These are phyloP conservation scores for Cladosporium sp. DNA, from an alignment of 2,329 filamentous ascomycete species.

Conservation along the genomic window DNA sequence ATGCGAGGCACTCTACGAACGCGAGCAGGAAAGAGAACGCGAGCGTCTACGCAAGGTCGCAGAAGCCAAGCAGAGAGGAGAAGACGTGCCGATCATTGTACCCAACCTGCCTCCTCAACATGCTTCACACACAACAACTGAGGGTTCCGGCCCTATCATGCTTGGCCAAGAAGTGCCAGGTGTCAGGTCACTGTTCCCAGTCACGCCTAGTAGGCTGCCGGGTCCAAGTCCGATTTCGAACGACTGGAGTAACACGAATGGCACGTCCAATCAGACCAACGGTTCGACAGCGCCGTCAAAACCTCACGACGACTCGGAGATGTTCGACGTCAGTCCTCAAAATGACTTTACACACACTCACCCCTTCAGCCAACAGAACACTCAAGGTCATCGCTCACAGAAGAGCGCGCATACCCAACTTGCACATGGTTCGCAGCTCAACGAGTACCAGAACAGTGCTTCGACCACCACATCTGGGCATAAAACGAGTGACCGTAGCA, in stretches of 20 bases:
- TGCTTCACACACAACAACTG: slow-evolving; percentile 46
- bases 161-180: slow-evolving; percentile 67
- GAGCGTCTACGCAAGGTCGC: slow-evolving; percentile 50
- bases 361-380: slow-evolving; percentile 34
- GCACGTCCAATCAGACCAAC: slow-evolving; percentile 43
- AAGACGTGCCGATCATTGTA: slow-evolving; percentile 45
- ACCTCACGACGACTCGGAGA: slow-evolving; percentile 46
- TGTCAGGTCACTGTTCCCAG: slow-evolving; percentile 46
- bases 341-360: not conserved
- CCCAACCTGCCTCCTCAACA: slow-evolving; percentile 45
- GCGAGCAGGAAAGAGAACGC: slow-evolving; percentile 67
- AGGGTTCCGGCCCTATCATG: slow-evolving; percentile 49
- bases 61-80: slow-evolving; percentile 65
- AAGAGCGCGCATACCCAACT: slow-evolving; percentile 63
- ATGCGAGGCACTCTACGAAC: slow-evolving; percentile 78
- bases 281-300: slow-evolving; percentile 45
- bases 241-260: slow-evolving; percentile 51
- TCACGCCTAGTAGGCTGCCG: slow-evolving; percentile 55
- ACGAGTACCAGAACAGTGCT: slow-evolving; percentile 77
- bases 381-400: slow-evolving; percentile 66
- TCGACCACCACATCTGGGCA: slow-evolving; percentile 85
- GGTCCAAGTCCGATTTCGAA: slow-evolving; percentile 63
- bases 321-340: slow-evolving; percentile 45
- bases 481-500: slow-evolving; percentile 65
- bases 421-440: slow-evolving; percentile 58